Percentiles rank a stretch among this genome's conserved stretches.
Conservation (phyloP, 2,329 filamentous ascomycete species). For the Epichloe sp. region DNA sequence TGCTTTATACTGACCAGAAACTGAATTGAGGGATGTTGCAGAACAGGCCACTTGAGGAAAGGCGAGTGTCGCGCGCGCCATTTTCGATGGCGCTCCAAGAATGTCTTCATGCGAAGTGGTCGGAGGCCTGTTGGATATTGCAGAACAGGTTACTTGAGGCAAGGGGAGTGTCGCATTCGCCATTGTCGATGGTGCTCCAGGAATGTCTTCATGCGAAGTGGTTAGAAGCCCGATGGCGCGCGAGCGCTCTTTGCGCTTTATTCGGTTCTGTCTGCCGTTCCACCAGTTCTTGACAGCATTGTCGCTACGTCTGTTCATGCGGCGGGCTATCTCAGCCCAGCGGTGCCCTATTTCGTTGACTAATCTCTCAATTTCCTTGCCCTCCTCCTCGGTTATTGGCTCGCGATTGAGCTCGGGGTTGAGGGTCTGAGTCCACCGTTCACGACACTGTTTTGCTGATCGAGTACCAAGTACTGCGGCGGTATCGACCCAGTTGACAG, state of each 20-base stretch:
- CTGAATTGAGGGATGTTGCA: neutral
- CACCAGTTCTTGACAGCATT: constrained; percentile 98
- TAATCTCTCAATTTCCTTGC: constrained; percentile 59
- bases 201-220: neutral
- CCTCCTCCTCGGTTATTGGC: constrained; percentile 60
- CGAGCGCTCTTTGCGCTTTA: constrained; percentile 30
- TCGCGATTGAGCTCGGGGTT: constrained; percentile 63
- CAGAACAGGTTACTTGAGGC: neutral
- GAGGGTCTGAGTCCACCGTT: constrained; percentile 88
- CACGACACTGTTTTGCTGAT: constrained; percentile 87
- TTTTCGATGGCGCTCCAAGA: neutral
- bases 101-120: neutral
- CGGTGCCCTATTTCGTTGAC: constrained; percentile 70
- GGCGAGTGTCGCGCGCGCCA: neutral
- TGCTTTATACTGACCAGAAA: neutral
- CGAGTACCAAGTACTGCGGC: constrained; percentile 61
- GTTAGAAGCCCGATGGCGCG: neutral
- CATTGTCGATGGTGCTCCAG: neutral
- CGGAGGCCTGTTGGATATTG: no score
- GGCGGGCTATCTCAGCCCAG: constrained; percentile 85
- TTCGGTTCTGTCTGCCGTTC: constrained; percentile 84
- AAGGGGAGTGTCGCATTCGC: neutral
- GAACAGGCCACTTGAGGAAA: neutral
- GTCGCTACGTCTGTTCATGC: constrained; percentile 73
- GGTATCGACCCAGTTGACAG: constrained; percentile 85